Base-by-base conservation (phyloP, 2,329 filamentous ascomycete species). In the Cadophora sp. region DNA sequence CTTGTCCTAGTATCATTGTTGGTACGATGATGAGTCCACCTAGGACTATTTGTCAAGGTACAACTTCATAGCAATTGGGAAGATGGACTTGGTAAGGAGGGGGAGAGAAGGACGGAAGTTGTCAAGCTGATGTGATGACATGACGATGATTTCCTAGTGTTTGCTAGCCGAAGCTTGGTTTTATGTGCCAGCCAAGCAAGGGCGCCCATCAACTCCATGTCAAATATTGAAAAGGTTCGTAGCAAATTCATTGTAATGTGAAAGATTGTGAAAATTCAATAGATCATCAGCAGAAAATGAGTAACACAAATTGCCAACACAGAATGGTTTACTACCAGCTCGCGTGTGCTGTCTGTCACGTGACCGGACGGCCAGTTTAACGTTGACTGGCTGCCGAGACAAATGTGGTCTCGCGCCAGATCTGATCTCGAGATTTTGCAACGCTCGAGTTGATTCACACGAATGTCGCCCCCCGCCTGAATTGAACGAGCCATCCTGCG, bases 1-100 rank as follows among this genome's bases (percentile, higher is more conserved):
- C 87, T 66, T 90, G 89, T 43, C 87, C 86, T 50, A 96, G 82
- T 67, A 93, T 90, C 91, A 94, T 94, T 69, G 18, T 62, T 60
- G 41, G 47, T 22, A 24, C 8, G 33, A 45, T 1, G 13, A 45
- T 27, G 18, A 30, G 30, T 62, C 47, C 27, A 3, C 16, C 27
- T 41, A 11, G 45, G 56, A 59, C n/a, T 33, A 39, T 27, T 1
- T n/a, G 24, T 0, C 39, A 43, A 53, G 36, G 47, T 47, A 30
- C 60, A 43, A 13, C 56, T 20, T 11, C 43, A 61, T 41, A 36
- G 45, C 30, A 36, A 41, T 39, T n/a, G 20, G 18, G 3, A 22
- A 62, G 14, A 36, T 16, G 20, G 47, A 43, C 7, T 39, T 11
- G 36, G 33, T 41, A n/a, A 11, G 24, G 16, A n/a, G 33, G 27